Evolutionary conservation across 116 monocot species (phyloP).

Genomic region (Cymodocea nodosa): DNA sequence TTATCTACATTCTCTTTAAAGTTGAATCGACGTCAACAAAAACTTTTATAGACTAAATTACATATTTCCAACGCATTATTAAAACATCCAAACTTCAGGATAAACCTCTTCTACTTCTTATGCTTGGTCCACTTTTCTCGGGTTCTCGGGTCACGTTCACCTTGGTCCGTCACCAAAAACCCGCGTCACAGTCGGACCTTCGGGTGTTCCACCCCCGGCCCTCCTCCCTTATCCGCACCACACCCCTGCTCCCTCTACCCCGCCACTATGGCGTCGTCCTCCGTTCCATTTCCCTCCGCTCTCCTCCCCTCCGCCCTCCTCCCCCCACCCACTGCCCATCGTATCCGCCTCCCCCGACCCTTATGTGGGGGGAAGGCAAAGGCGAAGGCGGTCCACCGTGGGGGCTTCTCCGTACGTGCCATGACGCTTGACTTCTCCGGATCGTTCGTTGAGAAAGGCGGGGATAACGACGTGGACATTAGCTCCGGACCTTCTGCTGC

Average conservation of each 20-base stretch:
- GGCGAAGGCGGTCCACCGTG: neutral
- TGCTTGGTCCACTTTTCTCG: too few relatives aligned
- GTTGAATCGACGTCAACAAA: too few relatives aligned
- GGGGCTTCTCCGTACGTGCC: slow-evolving; percentile 20
- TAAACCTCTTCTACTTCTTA: too few relatives aligned
- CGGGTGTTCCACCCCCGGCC: too few relatives aligned
- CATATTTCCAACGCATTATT: too few relatives aligned
- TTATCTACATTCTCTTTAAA: too few relatives aligned
- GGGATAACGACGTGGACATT: slow-evolving; percentile 13
- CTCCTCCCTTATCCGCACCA: neutral
- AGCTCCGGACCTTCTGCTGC: slow-evolving; percentile 14
- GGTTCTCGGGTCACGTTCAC: too few relatives aligned
- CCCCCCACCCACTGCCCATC: neutral
- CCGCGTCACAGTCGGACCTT: too few relatives aligned
- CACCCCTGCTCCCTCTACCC: neutral
- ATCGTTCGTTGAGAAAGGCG: slow-evolving; percentile 66
- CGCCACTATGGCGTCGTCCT: slow-evolving; percentile 8
- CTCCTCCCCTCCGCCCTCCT: slow-evolving; percentile 9
- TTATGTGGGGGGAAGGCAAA: neutral
- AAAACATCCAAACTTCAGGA: too few relatives aligned
- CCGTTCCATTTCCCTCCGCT: neutral
- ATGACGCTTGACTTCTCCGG: slow-evolving; percentile 66
- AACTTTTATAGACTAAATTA: too few relatives aligned
- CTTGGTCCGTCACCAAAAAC: too few relatives aligned
- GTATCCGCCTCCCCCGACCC: neutral